Evolutionary conservation across 2,329 filamentous ascomycete genomes (phyloP), one percentile per base, ranked within the genome.

Genomic region (Diaporthe helianthi): DNA sequence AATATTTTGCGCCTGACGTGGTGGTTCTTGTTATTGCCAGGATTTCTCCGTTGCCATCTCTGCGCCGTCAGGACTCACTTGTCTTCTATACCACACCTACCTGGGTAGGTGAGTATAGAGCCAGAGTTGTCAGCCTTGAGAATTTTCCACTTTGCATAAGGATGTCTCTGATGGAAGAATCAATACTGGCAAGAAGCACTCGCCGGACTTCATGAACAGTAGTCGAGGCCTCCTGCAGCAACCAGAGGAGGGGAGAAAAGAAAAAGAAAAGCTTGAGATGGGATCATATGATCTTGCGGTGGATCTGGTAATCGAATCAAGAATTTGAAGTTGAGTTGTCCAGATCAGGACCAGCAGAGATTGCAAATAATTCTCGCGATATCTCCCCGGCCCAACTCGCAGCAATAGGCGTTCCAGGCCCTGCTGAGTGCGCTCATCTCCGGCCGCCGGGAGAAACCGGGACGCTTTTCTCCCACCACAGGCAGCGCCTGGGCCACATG

Each of bases 401-500:
- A n/a, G 41, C 24, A 44, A 49, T 36, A 33, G 38, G 38, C 24
- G 49, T 33, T 66, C 63, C 36, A 66, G 63, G 63, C 36, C 63
- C 13, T 41, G 19, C 38, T 36, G 64, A 24, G 24, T 36, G 61
- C 52, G 65, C 65, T 67, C 61, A 73, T 74, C 70, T 69, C 36
- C 65, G 58, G 38, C 8, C 1, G 36, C 24, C 69, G 69, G 69
- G 69, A 69, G 33, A 69, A 69, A 41, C 52, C 69, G 69, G 69
- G 41, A 58, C 47, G 47, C 9, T 9, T 17, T 29, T 24, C 61
- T 53, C 51, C 31, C 24, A 36, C 38, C 36, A 33, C 15, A 44
- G 17, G 41, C 66, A 55, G 71, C 60, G 60, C 70, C 47, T 65
- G 69, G 67, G 66, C 72, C 71, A 66, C 67, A 61, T 71, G 46